Evolutionary conservation across 805 yeast genomes (phyloP).

Genomic region (Schwanniomyces pseudopolymorphus): DNA sequence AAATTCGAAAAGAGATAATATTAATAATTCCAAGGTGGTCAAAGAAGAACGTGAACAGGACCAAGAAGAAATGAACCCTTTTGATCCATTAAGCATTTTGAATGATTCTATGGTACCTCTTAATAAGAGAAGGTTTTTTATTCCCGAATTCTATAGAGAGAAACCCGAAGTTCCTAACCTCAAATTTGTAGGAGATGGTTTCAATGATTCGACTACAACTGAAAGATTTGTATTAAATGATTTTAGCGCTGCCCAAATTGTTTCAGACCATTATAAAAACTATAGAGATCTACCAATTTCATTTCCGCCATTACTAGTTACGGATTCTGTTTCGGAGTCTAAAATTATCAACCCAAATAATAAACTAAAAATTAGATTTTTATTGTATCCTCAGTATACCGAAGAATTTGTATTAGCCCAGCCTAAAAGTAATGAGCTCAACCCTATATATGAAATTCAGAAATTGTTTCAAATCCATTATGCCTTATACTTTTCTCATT

Average conservation of each 20-base stretch:
- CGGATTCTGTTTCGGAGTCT: slow-evolving; percentile 9
- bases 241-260: slow-evolving; percentile 28
- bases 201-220: slow-evolving; percentile 14
- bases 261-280: slow-evolving; percentile 24
- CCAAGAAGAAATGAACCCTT: slow-evolving; percentile 25
- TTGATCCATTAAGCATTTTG: slow-evolving; percentile 36
- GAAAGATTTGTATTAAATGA: slow-evolving; percentile 25
- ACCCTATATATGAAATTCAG: slow-evolving; percentile 65
- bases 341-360: slow-evolving; percentile 26
- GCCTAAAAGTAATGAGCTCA: slow-evolving; percentile 56
- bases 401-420: slow-evolving; percentile 51
- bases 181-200: slow-evolving; percentile 10
- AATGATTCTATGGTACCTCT: slow-evolving; percentile 29
- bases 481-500: slow-evolving; percentile 40
- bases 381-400: slow-evolving; percentile 44
- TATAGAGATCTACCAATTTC: slow-evolving; percentile 34
- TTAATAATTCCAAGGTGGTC: slow-evolving; percentile 1
- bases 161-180: slow-evolving; percentile 19
- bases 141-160: slow-evolving; percentile 23
- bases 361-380: slow-evolving; percentile 29
- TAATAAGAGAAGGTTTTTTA: slow-evolving; percentile 30
- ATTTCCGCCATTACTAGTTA: slow-evolving; percentile 33
- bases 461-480: slow-evolving; percentile 41
- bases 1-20: slow-evolving; percentile 5
- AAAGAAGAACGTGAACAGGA: neutral